These are phyloP conservation scores for Insectozyma bohioensis DNA, from an alignment of 1,139 yeast species.

Conservation along the genomic window DNA sequence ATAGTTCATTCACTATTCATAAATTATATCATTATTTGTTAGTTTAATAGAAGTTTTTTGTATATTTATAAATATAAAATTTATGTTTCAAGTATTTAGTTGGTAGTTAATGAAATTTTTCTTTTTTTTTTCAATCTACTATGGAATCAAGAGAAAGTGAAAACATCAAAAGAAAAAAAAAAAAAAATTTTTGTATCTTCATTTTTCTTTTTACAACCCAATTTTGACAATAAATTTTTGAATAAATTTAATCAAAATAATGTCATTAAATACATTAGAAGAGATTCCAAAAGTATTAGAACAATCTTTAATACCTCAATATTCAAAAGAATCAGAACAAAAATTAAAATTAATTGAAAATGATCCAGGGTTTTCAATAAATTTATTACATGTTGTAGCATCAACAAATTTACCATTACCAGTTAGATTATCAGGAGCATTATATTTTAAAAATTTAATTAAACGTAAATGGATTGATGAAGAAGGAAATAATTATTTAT, in stretches of 20 bases:
- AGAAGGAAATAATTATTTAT: slow-evolving; percentile 66
- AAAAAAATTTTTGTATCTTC: background rate
- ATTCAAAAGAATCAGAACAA: slow-evolving; percentile 62
- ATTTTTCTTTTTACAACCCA: too few relatives aligned
- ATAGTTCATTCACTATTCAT: too few relatives aligned
- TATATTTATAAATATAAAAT: too few relatives aligned
- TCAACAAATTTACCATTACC: slow-evolving; percentile 52
- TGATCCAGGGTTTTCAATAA: slow-evolving; percentile 71
- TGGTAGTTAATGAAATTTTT: too few relatives aligned
- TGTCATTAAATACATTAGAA: slow-evolving; percentile 32
- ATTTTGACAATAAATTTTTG: too few relatives aligned
- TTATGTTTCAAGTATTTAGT: too few relatives aligned
- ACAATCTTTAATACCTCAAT: slow-evolving; percentile 48
- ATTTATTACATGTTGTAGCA: slow-evolving; percentile 77
- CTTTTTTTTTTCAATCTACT: too few relatives aligned
- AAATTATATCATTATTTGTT: too few relatives aligned
- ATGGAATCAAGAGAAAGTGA: slow-evolving; percentile 1
- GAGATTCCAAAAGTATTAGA: slow-evolving; percentile 47
- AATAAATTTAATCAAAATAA: too few relatives aligned
- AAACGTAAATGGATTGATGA: slow-evolving; percentile 88
- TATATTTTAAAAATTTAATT: slow-evolving; percentile 86
- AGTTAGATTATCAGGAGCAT: slow-evolving; percentile 82
- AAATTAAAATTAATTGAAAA: slow-evolving; percentile 60
- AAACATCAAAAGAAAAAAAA: slow-evolving; percentile 2
- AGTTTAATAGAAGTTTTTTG: too few relatives aligned